Base-by-base conservation (phyloP, 106 monocot genomes). In the Apostasia shenzhenica region DNA sequence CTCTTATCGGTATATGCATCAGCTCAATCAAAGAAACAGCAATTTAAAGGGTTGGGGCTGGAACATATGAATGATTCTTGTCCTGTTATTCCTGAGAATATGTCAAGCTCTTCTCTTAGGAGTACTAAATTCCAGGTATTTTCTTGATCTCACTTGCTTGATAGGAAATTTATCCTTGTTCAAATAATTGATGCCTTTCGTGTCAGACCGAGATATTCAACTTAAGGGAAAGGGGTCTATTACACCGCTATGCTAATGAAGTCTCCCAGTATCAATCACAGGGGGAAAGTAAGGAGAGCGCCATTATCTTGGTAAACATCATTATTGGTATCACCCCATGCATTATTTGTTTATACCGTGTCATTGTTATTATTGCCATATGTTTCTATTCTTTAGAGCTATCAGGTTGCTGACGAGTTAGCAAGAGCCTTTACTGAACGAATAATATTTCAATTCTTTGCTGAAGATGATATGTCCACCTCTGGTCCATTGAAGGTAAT, bases 11-110 rank as follows among this genome's bases (percentile, higher is more conserved):
- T 87, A 72, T 90, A 83, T 63, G 50, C 85, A 37, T 72, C 77
- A 45, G 79, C 63, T 14, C 82, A 87, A 63, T 87, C 77, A 50
- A 90, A 68, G 79, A 87, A 83, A 70, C 79, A 76, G 14, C 97
- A 90, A 57, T 85, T 85, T 59, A 80, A 81, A 70, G 93, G 85
- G 9, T 67, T 99, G 59, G 97, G 97, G 45, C 74, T 99, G 75
- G 93, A 99, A 54, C 97, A 99, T 69, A 93, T 99, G 85, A 93
- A 99, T 75, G 77, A 63, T 47, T 87, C 92, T 72, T 71, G 14
- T 46, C 87, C 92, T 55, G 66, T 81, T 55, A 87, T 99, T 69
- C 90, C 87, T 47, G 57, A 44, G 61, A 67, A 85, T 78, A 73
- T 85, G 8, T 78, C 83, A 41, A 80, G 85, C 69, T 70, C 14